A percentile compares a stretch with the other conserved stretches of the same genome.
Evolutionary conservation across 164 flowering plant species (phyloP).

Genomic region (Berberis vulgaris): DNA sequence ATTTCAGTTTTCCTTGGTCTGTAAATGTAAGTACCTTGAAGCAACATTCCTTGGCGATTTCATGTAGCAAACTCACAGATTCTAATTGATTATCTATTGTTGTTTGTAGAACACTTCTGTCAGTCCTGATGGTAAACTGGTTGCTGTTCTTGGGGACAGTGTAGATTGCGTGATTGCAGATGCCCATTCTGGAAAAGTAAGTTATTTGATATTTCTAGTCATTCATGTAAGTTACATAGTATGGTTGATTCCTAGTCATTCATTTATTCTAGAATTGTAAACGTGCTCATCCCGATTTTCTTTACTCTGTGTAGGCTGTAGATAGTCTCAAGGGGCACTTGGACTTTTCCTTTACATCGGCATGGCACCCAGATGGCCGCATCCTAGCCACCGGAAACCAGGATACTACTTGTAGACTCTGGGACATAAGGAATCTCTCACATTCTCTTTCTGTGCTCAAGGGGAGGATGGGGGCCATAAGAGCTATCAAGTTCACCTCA

Average conservation of each 20-base stretch:
- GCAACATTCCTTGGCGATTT: background rate
- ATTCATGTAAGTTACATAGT: background rate
- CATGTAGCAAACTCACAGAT: background rate
- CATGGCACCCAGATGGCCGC: constrained; percentile 89
- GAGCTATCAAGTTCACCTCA: constrained; percentile 64
- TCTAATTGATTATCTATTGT: background rate
- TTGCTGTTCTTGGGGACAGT: constrained; percentile 86
- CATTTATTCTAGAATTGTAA: background rate
- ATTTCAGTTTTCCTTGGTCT: constrained; percentile 66
- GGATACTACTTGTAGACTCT: constrained; percentile 85
- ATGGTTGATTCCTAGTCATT: background rate
- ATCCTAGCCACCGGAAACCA: constrained; percentile 91
- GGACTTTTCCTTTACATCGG: constrained; percentile 89
- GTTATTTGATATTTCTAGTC: background rate
- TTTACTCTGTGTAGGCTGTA: constrained; percentile 28
- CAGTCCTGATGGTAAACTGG: constrained; percentile 73
- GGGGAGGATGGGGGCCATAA: constrained; percentile 89
- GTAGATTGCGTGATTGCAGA: constrained; percentile 69
- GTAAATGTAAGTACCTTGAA: constrained; percentile 58
- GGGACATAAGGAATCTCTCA: constrained; percentile 82
- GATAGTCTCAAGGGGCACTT: constrained; percentile 63
- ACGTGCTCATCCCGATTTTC: background rate
- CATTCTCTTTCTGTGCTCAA: constrained; percentile 52
- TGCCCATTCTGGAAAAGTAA: constrained; percentile 70
- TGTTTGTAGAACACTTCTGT: constrained; percentile 59